Conservation (phyloP, 331 rosid genomes). For the Stylosanthes scabra region DNA sequence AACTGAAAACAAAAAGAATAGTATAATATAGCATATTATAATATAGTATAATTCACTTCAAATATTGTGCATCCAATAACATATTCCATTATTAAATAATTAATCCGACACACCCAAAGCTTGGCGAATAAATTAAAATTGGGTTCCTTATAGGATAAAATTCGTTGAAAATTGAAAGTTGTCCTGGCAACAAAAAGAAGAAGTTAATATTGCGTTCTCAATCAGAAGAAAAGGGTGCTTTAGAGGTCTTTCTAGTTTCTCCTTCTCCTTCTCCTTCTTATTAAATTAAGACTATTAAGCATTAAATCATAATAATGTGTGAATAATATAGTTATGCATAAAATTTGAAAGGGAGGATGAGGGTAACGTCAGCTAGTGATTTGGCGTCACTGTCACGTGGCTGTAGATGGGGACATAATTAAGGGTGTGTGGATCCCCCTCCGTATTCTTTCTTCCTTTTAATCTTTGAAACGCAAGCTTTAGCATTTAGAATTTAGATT, state of each 20-base stretch:
- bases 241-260: constrained; percentile 2
- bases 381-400: constrained; percentile 51
- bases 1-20: no score
- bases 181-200: not conserved
- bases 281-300: no score
- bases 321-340: constrained; percentile 7
- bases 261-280: no score
- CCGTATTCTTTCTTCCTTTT: not conserved
- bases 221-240: constrained; percentile 13
- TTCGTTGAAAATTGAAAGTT: not conserved
- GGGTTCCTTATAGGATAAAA: not conserved
- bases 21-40: no score
- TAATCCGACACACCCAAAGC: not conserved
- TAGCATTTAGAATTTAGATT: not conserved
- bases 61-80: no score
- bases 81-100: not conserved
- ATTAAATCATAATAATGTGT: no score
- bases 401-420: constrained; percentile 36
- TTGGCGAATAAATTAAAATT: not conserved
- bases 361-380: constrained; percentile 19
- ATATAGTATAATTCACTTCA: no score
- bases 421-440: not conserved
- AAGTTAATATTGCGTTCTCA: constrained; percentile 8
- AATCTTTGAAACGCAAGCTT: constrained; percentile 33
- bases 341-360: constrained; percentile 9